Conservation (phyloP, 1,284 basidiomycete species). For the Pseudozyma flocculosa region DNA sequence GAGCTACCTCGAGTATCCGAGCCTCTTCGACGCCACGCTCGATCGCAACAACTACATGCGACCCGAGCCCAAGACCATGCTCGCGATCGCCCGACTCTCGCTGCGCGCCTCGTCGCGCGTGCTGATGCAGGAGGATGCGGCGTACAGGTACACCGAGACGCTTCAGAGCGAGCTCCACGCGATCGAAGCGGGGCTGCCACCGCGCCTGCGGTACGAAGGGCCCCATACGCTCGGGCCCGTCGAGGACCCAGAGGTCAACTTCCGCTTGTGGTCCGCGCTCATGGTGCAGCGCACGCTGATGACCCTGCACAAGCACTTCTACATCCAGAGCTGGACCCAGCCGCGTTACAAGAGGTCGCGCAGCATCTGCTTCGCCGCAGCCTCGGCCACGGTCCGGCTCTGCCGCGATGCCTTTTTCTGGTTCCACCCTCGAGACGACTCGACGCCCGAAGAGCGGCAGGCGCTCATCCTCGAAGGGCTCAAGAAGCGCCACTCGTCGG, state of each 20-base stretch:
- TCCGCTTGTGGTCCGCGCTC: slow-evolving; percentile 22
- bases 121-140: slow-evolving; percentile 33
- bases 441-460: slow-evolving; percentile 24
- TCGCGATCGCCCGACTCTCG: slow-evolving; percentile 29
- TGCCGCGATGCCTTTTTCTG: slow-evolving; percentile 47
- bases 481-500: slow-evolving; percentile 32
- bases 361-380: slow-evolving; percentile 42
- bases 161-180: slow-evolving; percentile 41
- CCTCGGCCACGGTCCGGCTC: slow-evolving; percentile 38
- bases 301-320: slow-evolving; percentile 47
- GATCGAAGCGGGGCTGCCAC: slow-evolving; percentile 27
- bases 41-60: slow-evolving; percentile 27
- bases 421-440: slow-evolving; percentile 34
- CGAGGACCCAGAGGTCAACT: slow-evolving; percentile 18
- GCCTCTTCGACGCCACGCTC: slow-evolving; percentile 19
- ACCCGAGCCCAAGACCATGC: slow-evolving; percentile 25
- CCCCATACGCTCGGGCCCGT: background rate
- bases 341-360: slow-evolving; percentile 39
- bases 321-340: slow-evolving; percentile 49
- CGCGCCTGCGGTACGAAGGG: slow-evolving; percentile 22
- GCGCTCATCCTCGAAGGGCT: slow-evolving; percentile 29
- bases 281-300: slow-evolving; percentile 20
- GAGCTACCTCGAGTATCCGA: slow-evolving; percentile 28
- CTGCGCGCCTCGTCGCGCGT: slow-evolving; percentile 29
- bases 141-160: slow-evolving; percentile 37